These are phyloP conservation scores for Vicia villosa DNA, from an alignment of 306 rosid species.

Conservation along the genomic window DNA sequence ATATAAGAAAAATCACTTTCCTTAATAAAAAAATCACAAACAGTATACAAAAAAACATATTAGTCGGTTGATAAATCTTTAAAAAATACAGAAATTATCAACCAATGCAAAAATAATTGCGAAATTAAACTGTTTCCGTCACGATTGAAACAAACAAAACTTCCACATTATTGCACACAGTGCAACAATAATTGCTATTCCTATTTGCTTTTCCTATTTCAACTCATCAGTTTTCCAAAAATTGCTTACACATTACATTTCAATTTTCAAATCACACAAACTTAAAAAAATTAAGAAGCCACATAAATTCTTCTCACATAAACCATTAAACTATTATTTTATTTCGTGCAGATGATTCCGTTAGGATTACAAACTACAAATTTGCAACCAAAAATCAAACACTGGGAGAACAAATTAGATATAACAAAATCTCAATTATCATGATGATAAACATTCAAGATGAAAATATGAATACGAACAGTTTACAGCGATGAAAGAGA, in stretches of 20 bases:
- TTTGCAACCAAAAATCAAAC: slow-evolving; percentile 14
- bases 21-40: slow-evolving; percentile 11
- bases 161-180: slow-evolving; percentile 17
- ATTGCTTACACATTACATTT: neutral
- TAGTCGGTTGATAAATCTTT: neutral
- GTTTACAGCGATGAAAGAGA: neutral
- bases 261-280: neutral
- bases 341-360: too few relatives aligned
- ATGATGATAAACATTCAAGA: slow-evolving; percentile 32
- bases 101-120: neutral
- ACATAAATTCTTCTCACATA: too few relatives aligned
- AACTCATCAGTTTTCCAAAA: slow-evolving; percentile 26
- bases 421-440: slow-evolving; percentile 20
- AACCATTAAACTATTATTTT: too few relatives aligned
- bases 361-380: too few relatives aligned
- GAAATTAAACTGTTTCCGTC: neutral
- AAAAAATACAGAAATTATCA: slow-evolving; percentile 19
- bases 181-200: slow-evolving; percentile 14
- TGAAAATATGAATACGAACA: neutral
- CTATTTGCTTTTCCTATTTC: slow-evolving; percentile 12
- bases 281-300: too few relatives aligned
- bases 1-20: slow-evolving; percentile 1
- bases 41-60: slow-evolving; percentile 18
- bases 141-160: slow-evolving; percentile 25
- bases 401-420: slow-evolving; percentile 15